Base-by-base conservation (phyloP, 1,284 basidiomycete genomes). In the Ceratobasidium sp. region DNA sequence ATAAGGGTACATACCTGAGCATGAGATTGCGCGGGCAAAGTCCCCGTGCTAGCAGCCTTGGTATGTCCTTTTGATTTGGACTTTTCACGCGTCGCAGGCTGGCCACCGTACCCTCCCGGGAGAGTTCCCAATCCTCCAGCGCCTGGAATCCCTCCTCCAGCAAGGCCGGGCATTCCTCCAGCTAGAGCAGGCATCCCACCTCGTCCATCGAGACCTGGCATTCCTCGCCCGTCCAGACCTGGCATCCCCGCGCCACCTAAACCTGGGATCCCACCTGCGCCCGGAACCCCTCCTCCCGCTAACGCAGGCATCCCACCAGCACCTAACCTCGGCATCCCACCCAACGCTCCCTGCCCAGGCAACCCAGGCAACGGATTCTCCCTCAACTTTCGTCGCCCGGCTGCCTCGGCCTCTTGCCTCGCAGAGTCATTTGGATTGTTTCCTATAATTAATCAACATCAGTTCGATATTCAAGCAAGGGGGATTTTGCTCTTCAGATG, bases 41-140 rank as follows among this genome's bases (percentile, higher is more conserved):
- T 59, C 13, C 68, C 68, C 19, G 68, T 59, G 43, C 68, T 71
- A n/a, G 68, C 34, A 43, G 54, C 41, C 31, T 71, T 71, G 39
- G 22, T 24, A 27, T 71, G 68, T 14, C 6, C 46, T 37, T 71
- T 71, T 5, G 68, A 71, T 43, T 71, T 71, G 39, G 68, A 71
- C 37, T 71, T 71, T 58, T 59, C 54, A 19, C 68, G 53, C 24
- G 68, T 14, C n/a, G 62, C 22, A 13, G 48, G 49, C 14, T 27
- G 46, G 19, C 53, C 53, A 13, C 48, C 64, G 31, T 71, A 71
- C n/a, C 68, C 68, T 24, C 68, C 68, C 1, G 68, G 68, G 2
- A 63, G 39, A 49, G 51, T 53, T 13, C 63, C 46, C 13, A 48
- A 11, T 22, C 27, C 37, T 13, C 54, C 43, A 64, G n/a, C 43